Evolutionary conservation across 2,329 filamentous ascomycete species (phyloP), one percentile per base, ranked within the genome.

Genomic region (Madurella mycetomatis): DNA sequence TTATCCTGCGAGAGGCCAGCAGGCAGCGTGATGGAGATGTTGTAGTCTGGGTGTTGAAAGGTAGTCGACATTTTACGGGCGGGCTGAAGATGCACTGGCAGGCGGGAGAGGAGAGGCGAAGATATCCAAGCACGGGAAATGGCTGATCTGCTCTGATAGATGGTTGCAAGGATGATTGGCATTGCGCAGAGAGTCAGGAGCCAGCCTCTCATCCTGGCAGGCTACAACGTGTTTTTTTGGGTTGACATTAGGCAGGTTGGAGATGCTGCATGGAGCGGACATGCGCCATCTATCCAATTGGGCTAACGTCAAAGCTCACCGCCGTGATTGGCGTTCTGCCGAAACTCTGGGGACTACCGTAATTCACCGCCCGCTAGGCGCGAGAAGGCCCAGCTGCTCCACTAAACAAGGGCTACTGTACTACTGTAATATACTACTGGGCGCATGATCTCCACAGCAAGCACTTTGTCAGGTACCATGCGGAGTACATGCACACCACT

Each of bases 1-100:
- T 78, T 70, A 0, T 76, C 67, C 51, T 75, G 65, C 0, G 74
- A 66, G 17, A 81, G 69, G 2, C 71, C 76, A 0, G 72, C 64
- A 0, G 76, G 73, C 0, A 81, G 68, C 9, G 65, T 72, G 49
- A 82, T 70, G 3, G 70, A 66, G 49, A 80, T 64, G 51, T 68
- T 60, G 30, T 71, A 66, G 13, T 69, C 62, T 17, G 71, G 66
- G 17, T 76, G 65, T 0, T 62, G 70, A 60, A 76, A 70, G n/a
- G 69, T 72, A 12, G 68, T 71, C 31, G 72, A 66, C 73, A 76
- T 76, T n/a, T 46, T 65, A 45, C 34, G 15, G 41, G 52, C 5
- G 39, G 31, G 9, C 9, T 37, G 34, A 11, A 37, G 13, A 37
- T 9, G 32, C 39, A 42, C 18, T 31, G 37, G 40, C 19, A 55